A percentile compares a stretch with the other conserved stretches of the same genome.
These are phyloP conservation scores for Trifolium pratense DNA, from an alignment of 306 rosid species.

Conservation along the genomic window DNA sequence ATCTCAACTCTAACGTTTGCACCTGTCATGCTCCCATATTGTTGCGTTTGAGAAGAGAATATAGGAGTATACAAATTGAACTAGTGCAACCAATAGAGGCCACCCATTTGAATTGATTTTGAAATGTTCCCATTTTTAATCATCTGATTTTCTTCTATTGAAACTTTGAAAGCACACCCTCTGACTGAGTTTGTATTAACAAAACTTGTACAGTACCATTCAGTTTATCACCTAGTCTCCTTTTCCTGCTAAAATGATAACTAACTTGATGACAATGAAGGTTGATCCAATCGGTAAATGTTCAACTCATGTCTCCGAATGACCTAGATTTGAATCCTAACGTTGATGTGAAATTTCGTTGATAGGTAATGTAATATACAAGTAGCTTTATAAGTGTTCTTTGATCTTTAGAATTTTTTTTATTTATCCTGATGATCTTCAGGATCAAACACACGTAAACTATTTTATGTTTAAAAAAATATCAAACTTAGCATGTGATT, in stretches of 20 bases:
- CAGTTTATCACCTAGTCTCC: too few species aligned
- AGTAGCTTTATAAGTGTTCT: too few species aligned
- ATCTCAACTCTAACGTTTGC: too few species aligned
- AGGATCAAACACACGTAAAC: too few species aligned
- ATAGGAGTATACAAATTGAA: too few species aligned
- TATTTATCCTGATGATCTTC: too few species aligned
- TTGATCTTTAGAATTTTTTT: too few species aligned
- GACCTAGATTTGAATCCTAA: too few species aligned
- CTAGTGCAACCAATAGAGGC: neutral
- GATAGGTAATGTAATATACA: too few species aligned
- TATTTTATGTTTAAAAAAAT: neutral
- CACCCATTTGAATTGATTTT: slow-evolving; percentile 31
- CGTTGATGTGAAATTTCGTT: too few species aligned
- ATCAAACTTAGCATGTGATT: neutral
- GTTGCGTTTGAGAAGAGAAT: neutral
- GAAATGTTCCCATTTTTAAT: neutral
- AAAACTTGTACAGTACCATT: neutral
- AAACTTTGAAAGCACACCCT: neutral
- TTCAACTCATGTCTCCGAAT: neutral
- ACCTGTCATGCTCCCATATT: too few species aligned
- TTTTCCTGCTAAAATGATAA: neutral
- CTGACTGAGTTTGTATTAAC: too few species aligned
- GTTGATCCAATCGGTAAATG: neutral
- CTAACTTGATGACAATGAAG: neutral
- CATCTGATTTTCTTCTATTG: neutral